Base-by-base conservation (phyloP, 805 yeast genomes). In the Saccharomycopsis fodiens region DNA sequence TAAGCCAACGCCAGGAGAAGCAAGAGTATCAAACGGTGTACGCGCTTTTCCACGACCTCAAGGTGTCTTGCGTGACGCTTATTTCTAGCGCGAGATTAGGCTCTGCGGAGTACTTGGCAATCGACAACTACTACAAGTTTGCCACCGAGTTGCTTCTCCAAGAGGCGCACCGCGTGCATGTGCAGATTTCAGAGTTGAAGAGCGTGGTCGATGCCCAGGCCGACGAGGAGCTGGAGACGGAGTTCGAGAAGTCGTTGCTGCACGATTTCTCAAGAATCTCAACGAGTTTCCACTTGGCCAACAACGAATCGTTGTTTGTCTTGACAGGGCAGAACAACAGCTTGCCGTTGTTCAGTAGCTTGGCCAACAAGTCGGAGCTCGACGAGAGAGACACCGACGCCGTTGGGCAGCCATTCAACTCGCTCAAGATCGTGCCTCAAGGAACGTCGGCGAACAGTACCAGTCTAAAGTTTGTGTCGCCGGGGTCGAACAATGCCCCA, bases 331-430 rank as follows among this genome's bases (percentile, higher is more conserved):
- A 43, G 3, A 74, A 75, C 16, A 74, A 74, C 35, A 87, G 81
- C 35, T 70, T 76, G 23, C 95, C 96, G 12, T 67, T 93, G 41
- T 91, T 93, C 59, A 74, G 95, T 4, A 82, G 95, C 0, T 63
- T 82, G 31, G 71, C 76, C 29, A 72, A 75, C 23, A 82, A 78
- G 55, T 85, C 97, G 0, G 66, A 73, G 17, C 63, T 88, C 43
- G 97, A 93, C 59, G 20, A 32, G 15, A 76, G 80, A 38, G 76
- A 95, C 51, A 79, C 78, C 41, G 76, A 84, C 2, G 64, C 72
- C 2, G 71, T 84, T 3, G 86, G 85, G 7, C 80, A 79, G 25
- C 80, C 81, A 12, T 81, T 85, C 57, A 70, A 72, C 39, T 59
- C 79, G n/a, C 68, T 88, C 27, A 79, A 79, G 50, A 76, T 86